phyloP scores from a whole-genome alignment of 1,139 yeast genomes.

The Geotrichum phurueaensis region DNA sequence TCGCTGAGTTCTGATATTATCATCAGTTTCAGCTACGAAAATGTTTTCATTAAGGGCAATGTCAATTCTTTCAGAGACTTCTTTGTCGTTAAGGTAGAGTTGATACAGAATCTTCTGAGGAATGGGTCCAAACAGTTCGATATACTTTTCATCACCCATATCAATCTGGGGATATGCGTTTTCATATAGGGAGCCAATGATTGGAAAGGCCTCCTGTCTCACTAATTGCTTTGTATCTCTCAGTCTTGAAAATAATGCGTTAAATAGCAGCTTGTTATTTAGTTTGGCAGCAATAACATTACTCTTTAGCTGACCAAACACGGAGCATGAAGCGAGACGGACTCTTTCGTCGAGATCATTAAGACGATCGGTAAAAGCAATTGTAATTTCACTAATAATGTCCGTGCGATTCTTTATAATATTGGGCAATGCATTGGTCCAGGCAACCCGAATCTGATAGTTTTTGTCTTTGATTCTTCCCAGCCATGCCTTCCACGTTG shows the following conservation, averaged over 20 bases:
- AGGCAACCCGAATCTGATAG: constrained; percentile 55
- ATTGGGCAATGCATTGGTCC: constrained; percentile 57
- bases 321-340: constrained; percentile 53
- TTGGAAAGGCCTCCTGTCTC: constrained; percentile 54
- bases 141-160: constrained; percentile 18
- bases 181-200: constrained; percentile 53
- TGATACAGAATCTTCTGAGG: constrained; percentile 65
- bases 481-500: constrained; percentile 66
- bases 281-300: constrained; percentile 29
- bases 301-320: constrained; percentile 41
- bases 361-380: constrained; percentile 60
- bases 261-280: constrained; percentile 6
- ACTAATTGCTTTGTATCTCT: constrained; percentile 59
- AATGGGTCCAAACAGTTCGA: constrained; percentile 41
- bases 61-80: constrained; percentile 67
- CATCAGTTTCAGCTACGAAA: constrained; percentile 49
- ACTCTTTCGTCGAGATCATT: constrained; percentile 74
- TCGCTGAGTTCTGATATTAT: constrained; percentile 48
- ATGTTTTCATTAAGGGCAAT: constrained; percentile 52
- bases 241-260: constrained; percentile 8
- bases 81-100: constrained; percentile 67
- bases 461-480: constrained; percentile 68
- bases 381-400: constrained; percentile 44
- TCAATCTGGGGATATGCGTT: constrained; percentile 26
- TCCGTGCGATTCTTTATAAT: constrained; percentile 48